A percentile compares a stretch with the other conserved stretches of the same genome.
phyloP scores from a whole-genome alignment of 2,329 filamentous ascomycete species.

The Acarospora socialis region DNA sequence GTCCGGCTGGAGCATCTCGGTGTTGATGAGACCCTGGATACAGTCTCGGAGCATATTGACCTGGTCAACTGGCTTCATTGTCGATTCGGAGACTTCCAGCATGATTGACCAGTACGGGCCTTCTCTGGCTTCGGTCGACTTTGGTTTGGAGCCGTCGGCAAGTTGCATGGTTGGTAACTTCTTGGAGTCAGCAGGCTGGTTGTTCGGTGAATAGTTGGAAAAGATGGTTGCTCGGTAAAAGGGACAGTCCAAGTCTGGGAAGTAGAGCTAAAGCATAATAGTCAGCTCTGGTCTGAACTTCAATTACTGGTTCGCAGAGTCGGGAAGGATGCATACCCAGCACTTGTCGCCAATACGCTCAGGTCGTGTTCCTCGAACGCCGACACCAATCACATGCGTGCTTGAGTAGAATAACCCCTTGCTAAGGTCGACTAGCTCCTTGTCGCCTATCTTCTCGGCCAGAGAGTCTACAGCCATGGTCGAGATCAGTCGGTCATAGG shows the following conservation, averaged over 20 bases:
- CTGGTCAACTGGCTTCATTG: slow-evolving; percentile 84
- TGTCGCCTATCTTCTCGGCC: slow-evolving; percentile 72
- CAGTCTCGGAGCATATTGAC: slow-evolving; percentile 75
- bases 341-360: slow-evolving; percentile 98
- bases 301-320: neutral
- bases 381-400: slow-evolving; percentile 93
- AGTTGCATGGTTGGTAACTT: slow-evolving; percentile 80
- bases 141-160: slow-evolving; percentile 70
- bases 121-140: slow-evolving; percentile 56
- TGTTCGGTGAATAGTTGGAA: slow-evolving; percentile 99
- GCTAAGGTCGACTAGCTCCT: slow-evolving; percentile 66
- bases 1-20: slow-evolving; percentile 77
- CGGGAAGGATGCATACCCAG: slow-evolving; percentile 53
- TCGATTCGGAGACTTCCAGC: slow-evolving; percentile 93
- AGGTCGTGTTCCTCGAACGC: slow-evolving; percentile 78
- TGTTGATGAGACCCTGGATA: slow-evolving; percentile 95
- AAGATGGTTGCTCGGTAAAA: slow-evolving; percentile 99
- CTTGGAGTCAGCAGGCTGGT: slow-evolving; percentile 70
- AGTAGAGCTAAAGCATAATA: slow-evolving; percentile 57
- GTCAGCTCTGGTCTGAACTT: slow-evolving; percentile 3
- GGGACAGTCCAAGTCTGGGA: slow-evolving; percentile 95
- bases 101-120: slow-evolving; percentile 99
- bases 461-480: slow-evolving; percentile 93
- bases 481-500: slow-evolving; percentile 83
- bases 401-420: slow-evolving; percentile 94